Evolutionary conservation across 2,329 filamentous ascomycete genomes (phyloP), one percentile per base, ranked within the genome.

Genomic region (Cercospora beticola): DNA sequence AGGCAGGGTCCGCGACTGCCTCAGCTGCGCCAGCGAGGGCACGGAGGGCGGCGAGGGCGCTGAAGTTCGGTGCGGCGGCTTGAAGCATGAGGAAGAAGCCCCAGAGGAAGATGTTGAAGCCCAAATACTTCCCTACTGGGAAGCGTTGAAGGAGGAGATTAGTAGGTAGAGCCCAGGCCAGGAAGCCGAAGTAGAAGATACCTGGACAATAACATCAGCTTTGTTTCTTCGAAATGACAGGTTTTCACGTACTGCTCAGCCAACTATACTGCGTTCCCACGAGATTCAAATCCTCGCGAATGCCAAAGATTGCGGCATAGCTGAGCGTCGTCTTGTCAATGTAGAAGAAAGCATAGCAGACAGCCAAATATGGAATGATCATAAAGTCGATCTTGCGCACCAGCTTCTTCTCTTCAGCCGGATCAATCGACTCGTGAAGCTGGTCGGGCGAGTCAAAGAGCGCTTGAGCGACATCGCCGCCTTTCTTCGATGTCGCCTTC

Each of bases 291-390:
- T 89, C 87, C 2, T 88, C 83, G 30, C 83, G 81, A 68, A 91
- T 86, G 1, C 87, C 87, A 67, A 90, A 89, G 61, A 90, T 87
- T 21, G 88, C 88, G 0, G 89, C 88, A 71, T 89, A 90, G 0
- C 84, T 87, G 31, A 88, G 78, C 0, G 85, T 88, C 0, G 86
- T 88, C 80, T 88, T 79, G 73, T 79, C 78, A 59, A 79, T 74
- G 70, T 78, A 78, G 72, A 78, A 79, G 71, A 79, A 79, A n/a
- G 73, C 74, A 67, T 79, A 78, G 71, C 77, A 78, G 52, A 79
- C 77, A 14, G 74, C 74, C 6, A 79, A 73, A 64, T 76, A 85
- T 2, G 86, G 86, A n/a, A 88, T 69, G 69, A 88, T 87, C 82
- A 87, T 86, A 5, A 84, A 79, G 71, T 89, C 86, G 65, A 88